phyloP scores from a whole-genome alignment of 805 yeast species.

The Candida quercuum region DNA sequence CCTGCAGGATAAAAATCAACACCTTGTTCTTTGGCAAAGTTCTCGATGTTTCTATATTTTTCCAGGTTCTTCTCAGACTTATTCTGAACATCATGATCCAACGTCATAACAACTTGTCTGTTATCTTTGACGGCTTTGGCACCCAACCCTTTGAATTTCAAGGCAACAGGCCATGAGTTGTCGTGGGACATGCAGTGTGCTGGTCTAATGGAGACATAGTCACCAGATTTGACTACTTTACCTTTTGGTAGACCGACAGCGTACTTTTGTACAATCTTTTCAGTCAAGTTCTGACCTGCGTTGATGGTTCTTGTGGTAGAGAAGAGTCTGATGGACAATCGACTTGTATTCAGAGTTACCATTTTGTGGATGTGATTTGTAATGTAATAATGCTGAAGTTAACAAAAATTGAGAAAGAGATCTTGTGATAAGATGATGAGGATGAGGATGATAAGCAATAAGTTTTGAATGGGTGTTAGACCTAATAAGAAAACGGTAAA shows the following conservation, averaged over 20 bases:
- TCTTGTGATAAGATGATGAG: no score
- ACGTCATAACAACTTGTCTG: conserved; percentile 89
- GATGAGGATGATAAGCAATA: no score
- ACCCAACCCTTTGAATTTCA: conserved; percentile 92
- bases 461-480: no score
- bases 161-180: conserved; percentile 98
- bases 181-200: conserved; percentile 99
- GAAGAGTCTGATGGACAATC: conserved; percentile 15
- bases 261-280: conserved; percentile 89
- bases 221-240: conserved; percentile 81
- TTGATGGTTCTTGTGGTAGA: conserved; percentile 12
- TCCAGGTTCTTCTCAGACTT: conserved; percentile 81
- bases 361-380: neutral
- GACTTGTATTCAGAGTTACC: neutral
- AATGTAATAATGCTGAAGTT: no score
- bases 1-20: conserved; percentile 98
- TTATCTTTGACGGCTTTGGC: conserved; percentile 79
- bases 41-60: conserved; percentile 83
- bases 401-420: no score
- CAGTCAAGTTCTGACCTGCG: conserved; percentile 76
- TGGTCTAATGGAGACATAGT: conserved; percentile 90
- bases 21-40: conserved; percentile 85
- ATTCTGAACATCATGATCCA: conserved; percentile 98
- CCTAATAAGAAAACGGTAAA: no score
- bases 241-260: conserved; percentile 81